Conservation (phyloP, 192 early-diverging fungal genomes). For the Bifiguratus adelaidae region DNA sequence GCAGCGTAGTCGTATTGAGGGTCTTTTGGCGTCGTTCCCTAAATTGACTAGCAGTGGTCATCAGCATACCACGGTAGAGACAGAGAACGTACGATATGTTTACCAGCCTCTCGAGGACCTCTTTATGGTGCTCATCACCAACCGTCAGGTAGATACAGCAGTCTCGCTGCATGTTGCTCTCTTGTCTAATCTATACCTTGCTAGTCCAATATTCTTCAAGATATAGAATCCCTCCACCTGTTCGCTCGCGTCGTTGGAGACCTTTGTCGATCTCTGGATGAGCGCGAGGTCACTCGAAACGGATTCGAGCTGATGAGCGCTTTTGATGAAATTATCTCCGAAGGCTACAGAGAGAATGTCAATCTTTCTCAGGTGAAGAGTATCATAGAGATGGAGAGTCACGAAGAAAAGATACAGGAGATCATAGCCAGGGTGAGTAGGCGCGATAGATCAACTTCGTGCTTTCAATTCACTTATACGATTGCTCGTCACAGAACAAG, state of each 20-base stretch:
- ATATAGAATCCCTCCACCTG: conserved; percentile 93
- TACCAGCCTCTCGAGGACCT: conserved; percentile 97
- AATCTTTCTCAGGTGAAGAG: conserved; percentile 85
- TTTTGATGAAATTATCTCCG: conserved; percentile 93
- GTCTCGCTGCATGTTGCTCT: neutral
- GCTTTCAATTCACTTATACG: neutral
- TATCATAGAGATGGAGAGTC: conserved; percentile 95
- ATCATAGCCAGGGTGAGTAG: conserved; percentile 71
- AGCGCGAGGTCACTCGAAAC: conserved; percentile 75
- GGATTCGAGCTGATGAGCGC: conserved; percentile 84
- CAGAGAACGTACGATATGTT: conserved; percentile 93
- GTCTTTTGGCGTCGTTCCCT: conserved; percentile 91
- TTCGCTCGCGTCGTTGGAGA: conserved; percentile 89
- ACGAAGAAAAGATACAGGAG: conserved; percentile 95
- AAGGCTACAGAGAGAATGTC: conserved; percentile 88
- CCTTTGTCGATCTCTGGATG: conserved; percentile 75
- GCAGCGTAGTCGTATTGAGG: conserved; percentile 93
- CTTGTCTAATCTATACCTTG: neutral
- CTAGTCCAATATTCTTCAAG: conserved; percentile 92
- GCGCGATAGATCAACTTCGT: neutral
- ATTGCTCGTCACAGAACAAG: conserved; percentile 50
- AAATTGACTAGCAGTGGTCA: conserved; percentile 85
- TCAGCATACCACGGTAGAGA: conserved; percentile 97
- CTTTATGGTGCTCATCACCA: conserved; percentile 94
- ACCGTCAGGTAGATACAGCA: conserved; percentile 44